A percentile compares a stretch with the other conserved stretches of the same genome.
Evolutionary conservation across 495 filamentous ascomycete species (phyloP).

Genomic region (Lasiosphaeria ovina): DNA sequence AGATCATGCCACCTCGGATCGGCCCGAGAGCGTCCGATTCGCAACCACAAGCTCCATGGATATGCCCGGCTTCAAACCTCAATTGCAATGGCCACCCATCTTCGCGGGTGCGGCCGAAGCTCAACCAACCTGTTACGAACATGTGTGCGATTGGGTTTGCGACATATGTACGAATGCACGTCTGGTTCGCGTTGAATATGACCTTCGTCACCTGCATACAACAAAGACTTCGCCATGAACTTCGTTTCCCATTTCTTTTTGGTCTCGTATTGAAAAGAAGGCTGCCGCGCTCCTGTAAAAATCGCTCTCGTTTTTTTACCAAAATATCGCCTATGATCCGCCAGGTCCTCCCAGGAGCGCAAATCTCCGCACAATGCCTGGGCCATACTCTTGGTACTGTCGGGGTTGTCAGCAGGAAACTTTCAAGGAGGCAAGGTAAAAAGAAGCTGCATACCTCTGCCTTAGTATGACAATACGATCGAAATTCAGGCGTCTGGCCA

Average conservation of each 20-base stretch:
- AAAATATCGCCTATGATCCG: constrained; percentile 42
- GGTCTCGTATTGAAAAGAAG: constrained; percentile 16
- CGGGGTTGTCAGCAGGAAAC: constrained; percentile 23
- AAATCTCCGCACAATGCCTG: constrained; percentile 92
- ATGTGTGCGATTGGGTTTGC: neutral
- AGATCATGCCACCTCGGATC: neutral
- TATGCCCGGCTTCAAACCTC: neutral
- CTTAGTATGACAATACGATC: constrained; percentile 98
- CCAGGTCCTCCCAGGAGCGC: constrained; percentile 92
- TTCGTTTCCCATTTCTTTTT: constrained; percentile 20
- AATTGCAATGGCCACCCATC: neutral
- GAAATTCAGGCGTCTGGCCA: constrained; percentile 97
- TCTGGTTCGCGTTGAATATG: neutral
- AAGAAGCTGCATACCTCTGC: constrained; percentile 54
- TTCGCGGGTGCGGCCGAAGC: neutral
- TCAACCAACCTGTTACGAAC: neutral
- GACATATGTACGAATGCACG: neutral
- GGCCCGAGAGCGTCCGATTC: neutral
- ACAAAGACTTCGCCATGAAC: neutral
- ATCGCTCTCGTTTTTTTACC: constrained; percentile 25
- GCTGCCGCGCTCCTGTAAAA: constrained; percentile 16
- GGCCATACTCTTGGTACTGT: constrained; percentile 89
- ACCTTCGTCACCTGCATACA: neutral
- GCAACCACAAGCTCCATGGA: neutral
- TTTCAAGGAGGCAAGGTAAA: neutral